Evolutionary conservation across 805 yeast species (phyloP).

Genomic region (Torulaspora quercuum): DNA sequence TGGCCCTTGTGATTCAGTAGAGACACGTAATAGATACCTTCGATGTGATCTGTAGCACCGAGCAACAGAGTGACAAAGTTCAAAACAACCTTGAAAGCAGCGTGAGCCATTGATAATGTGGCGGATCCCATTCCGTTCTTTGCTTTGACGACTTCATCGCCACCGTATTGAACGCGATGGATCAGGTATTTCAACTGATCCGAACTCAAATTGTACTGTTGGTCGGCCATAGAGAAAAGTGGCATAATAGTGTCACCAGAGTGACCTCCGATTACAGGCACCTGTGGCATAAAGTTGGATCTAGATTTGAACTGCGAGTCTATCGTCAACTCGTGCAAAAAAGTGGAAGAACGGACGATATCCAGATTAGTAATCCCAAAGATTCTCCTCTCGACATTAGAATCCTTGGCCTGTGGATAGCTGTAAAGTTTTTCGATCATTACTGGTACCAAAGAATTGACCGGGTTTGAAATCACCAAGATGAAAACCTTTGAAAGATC

Average conservation of each 20-base stretch:
- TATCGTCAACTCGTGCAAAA: conserved; percentile 53
- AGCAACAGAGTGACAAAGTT: conserved; percentile 35
- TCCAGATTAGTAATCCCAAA: conserved; percentile 91
- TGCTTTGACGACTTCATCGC: conserved; percentile 95
- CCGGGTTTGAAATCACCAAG: conserved; percentile 87
- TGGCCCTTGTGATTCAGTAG: conserved; percentile 49
- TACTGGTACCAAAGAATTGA: conserved; percentile 88
- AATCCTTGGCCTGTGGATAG: conserved; percentile 41
- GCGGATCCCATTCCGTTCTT: conserved; percentile 95
- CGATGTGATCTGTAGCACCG: conserved; percentile 39
- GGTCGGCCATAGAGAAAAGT: conserved; percentile 49
- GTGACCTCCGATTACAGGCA: conserved; percentile 91
- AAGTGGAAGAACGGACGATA: conserved; percentile 76
- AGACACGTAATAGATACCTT: conserved; percentile 51
- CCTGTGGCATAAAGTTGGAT: conserved; percentile 47
- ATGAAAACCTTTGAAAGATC: conserved; percentile 65
- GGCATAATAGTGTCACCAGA: conserved; percentile 95
- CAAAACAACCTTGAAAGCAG: conserved; percentile 79
- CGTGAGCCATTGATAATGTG: conserved; percentile 92
- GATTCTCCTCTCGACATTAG: conserved; percentile 65
- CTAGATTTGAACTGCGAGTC: conserved; percentile 31
- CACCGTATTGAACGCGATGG: conserved; percentile 91
- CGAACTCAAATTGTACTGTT: conserved; percentile 31
- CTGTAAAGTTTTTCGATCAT: conserved; percentile 75
- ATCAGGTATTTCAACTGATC: conserved; percentile 54